phyloP scores from a whole-genome alignment of 1,139 yeast species.

The Hansenula anomala region DNA sequence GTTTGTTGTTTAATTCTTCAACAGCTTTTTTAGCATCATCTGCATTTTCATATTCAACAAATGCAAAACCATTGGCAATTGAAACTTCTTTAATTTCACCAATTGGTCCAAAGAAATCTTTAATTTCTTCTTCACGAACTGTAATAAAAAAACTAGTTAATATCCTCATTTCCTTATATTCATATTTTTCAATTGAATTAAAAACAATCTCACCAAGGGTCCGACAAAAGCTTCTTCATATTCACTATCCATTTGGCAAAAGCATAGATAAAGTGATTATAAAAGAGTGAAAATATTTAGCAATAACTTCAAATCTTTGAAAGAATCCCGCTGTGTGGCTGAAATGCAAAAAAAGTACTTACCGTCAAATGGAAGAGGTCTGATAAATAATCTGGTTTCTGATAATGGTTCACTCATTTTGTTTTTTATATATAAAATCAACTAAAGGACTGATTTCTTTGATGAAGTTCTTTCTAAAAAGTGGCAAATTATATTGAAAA shows the following conservation, averaged over 20 bases:
- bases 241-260: no score
- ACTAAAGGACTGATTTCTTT: no score
- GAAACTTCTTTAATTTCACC: conserved; percentile 68
- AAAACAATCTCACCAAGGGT: no score
- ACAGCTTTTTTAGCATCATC: conserved; percentile 67
- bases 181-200: no score
- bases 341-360: conserved; percentile 5
- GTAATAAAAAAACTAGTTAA: not conserved
- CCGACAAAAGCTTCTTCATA: no score
- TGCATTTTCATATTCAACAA: conserved; percentile 61
- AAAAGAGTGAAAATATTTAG: no score
- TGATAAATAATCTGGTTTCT: conserved; percentile 45
- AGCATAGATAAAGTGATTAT: no score
- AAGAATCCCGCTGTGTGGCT: not conserved
- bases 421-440: not conserved
- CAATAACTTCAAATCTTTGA: not conserved
- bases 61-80: conserved; percentile 72
- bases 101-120: conserved; percentile 56
- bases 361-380: conserved; percentile 45
- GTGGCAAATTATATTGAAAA: no score
- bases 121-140: conserved; percentile 47
- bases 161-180: not conserved
- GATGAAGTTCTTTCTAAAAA: no score
- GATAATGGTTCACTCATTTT: conserved; percentile 30
- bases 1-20: conserved; percentile 53